Evolutionary conservation across 495 filamentous ascomycete species (phyloP).

Genomic region (Umbilicaria muhlenbergii): DNA sequence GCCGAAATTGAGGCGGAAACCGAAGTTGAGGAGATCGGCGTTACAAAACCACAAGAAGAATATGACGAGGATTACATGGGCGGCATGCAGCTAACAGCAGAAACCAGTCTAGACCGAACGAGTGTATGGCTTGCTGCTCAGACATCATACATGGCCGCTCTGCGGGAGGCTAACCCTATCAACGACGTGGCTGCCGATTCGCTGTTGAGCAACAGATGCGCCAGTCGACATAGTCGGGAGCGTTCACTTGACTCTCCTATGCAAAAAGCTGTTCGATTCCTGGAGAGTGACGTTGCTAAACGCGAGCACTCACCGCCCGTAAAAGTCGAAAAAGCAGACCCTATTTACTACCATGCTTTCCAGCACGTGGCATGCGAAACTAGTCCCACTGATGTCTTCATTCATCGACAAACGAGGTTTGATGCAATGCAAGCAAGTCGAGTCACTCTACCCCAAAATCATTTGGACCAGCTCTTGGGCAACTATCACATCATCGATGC

Average conservation of each 20-base stretch:
- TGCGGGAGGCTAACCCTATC: constrained; percentile 47
- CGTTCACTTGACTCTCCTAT: constrained; percentile 22
- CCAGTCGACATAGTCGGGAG: constrained; percentile 13
- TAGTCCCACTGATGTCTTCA: constrained; percentile 54
- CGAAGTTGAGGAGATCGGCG: no score
- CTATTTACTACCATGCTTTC: constrained; percentile 87
- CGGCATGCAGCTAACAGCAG: constrained; percentile 46
- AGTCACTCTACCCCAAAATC: constrained; percentile 42
- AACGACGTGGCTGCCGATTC: constrained; percentile 28
- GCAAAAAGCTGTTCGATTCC: constrained; percentile 70
- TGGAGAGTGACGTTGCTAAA: constrained; percentile 31
- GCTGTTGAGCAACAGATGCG: constrained; percentile 16
- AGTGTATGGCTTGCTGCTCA: constrained; percentile 70
- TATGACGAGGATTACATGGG: constrained; percentile 55
- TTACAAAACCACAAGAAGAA: constrained; percentile 26
- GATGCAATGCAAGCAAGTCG: constrained; percentile 80
- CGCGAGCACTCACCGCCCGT: constrained; percentile 15
- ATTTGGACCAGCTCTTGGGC: constrained; percentile 59
- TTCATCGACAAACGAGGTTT: constrained; percentile 69
- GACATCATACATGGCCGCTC: constrained; percentile 54
- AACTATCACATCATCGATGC: constrained; percentile 47
- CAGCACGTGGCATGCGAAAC: constrained; percentile 46
- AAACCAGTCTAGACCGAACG: constrained; percentile 63
- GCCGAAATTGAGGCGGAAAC: constrained; percentile 2
- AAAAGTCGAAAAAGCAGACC: constrained; percentile 37